Conservation (phyloP, 441 rosid species). For the Populus tomentosa region DNA sequence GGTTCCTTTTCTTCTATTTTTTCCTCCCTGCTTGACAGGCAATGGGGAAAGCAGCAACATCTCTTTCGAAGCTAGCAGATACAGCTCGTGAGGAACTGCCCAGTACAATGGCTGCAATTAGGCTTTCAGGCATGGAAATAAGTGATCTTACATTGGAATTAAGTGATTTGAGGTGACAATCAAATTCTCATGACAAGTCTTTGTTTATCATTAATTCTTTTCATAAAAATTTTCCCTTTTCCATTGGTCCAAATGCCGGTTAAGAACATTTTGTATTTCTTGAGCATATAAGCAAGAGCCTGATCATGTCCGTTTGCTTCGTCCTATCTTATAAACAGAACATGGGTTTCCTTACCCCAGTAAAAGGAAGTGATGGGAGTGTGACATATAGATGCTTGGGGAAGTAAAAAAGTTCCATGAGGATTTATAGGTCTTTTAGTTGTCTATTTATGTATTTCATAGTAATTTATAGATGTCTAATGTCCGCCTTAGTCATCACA, state of each 20-base stretch:
- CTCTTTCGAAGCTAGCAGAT: slow-evolving; percentile 87
- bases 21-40: slow-evolving; percentile 40
- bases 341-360: neutral
- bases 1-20: slow-evolving; percentile 7
- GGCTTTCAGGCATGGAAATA: slow-evolving; percentile 98
- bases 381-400: neutral
- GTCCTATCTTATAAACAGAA: neutral
- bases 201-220: neutral
- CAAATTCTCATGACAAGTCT: neutral
- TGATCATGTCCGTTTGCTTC: neutral
- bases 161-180: slow-evolving; percentile 73
- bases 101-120: slow-evolving; percentile 86
- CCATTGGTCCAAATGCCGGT: neutral
- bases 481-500: too few species aligned
- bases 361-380: neutral
- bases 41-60: slow-evolving; percentile 79
- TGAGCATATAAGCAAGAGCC: too few species aligned
- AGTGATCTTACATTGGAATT: slow-evolving; percentile 94
- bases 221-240: neutral
- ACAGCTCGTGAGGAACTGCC: slow-evolving; percentile 90
- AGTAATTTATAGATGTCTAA: neutral
- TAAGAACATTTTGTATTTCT: neutral
- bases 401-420: neutral
- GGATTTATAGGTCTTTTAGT: neutral
- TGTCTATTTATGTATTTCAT: neutral